A percentile compares a stretch with the other conserved stretches of the same genome.
Conservation (phyloP, 768 basidiomycete species). For the Lentinus brumalis region DNA sequence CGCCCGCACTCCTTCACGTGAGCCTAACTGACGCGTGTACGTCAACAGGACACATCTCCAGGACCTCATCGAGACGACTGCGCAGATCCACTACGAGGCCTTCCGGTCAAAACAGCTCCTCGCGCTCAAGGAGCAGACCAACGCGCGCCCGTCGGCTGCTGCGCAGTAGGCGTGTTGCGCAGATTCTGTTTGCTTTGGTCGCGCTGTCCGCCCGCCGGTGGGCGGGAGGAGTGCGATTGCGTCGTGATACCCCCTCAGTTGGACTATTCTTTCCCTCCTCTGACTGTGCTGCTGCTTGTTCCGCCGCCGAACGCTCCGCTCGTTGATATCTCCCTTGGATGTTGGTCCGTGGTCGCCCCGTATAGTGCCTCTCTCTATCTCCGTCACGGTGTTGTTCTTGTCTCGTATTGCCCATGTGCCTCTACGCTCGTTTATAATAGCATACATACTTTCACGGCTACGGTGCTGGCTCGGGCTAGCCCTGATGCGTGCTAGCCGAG, state of each 20-base stretch:
- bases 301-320: constrained; percentile 7
- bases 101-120: constrained; percentile 98
- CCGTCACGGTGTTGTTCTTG: constrained; percentile 6
- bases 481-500: too few relatives aligned
- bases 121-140: constrained; percentile 94
- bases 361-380: constrained; percentile 7
- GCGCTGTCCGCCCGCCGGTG: neutral
- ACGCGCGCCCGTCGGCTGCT: constrained; percentile 53
- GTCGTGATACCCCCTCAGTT: constrained; percentile 21
- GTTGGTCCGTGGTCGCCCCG: constrained; percentile 11
- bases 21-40: neutral
- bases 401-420: constrained; percentile 22
- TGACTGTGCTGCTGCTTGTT: constrained; percentile 8
- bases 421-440: constrained; percentile 28
- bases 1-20: neutral
- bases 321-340: constrained; percentile 7
- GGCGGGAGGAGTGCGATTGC: constrained; percentile 6
- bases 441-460: constrained; percentile 9
- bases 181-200: neutral
- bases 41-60: constrained; percentile 87
- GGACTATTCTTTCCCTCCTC: constrained; percentile 1
- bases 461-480: neutral
- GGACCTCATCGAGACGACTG: constrained; percentile 98
- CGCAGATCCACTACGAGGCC: constrained; percentile 98
- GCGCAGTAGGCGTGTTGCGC: constrained; percentile 8